Percentiles rank a stretch among this genome's conserved stretches.
Conservation (phyloP, 805 yeast species). For the Martiniozyma abietophila region DNA sequence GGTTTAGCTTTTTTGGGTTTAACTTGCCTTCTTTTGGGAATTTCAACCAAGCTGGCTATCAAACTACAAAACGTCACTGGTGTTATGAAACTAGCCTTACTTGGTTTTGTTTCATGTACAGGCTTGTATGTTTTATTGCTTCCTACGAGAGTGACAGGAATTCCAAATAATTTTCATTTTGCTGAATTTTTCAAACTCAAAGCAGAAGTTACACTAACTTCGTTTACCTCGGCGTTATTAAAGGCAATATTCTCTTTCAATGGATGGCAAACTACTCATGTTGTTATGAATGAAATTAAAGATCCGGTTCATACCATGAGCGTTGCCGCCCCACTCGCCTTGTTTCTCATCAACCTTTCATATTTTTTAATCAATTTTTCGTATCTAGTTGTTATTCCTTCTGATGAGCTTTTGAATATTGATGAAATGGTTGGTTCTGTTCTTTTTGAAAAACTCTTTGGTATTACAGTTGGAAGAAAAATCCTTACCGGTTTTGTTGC, state of each 20-base stretch:
- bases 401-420: conserved; percentile 33
- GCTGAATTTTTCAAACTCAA: conserved; percentile 23
- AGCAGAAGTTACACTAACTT: conserved; percentile 28
- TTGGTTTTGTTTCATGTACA: conserved; percentile 44
- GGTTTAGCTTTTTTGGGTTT: conserved; percentile 33
- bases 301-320: conserved; percentile 42
- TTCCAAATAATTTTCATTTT: conserved; percentile 33
- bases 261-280: conserved; percentile 50
- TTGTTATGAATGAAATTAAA: conserved; percentile 44
- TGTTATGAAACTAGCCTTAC: conserved; percentile 44
- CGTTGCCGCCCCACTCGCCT: conserved; percentile 45
- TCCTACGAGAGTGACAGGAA: conserved; percentile 37
- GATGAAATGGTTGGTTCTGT: conserved; percentile 45
- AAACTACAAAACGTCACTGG: conserved; percentile 56
- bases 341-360: conserved; percentile 33
- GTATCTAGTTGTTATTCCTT: conserved; percentile 42
- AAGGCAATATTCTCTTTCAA: conserved; percentile 42
- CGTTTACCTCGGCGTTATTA: conserved; percentile 40
- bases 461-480: conserved; percentile 37
- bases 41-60: conserved; percentile 52
- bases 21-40: conserved; percentile 40
- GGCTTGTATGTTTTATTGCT: conserved; percentile 48
- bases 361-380: conserved; percentile 42
- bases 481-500: conserved; percentile 42
- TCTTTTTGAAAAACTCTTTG: conserved; percentile 42